Evolutionary conservation across 139 green algal genomes (phyloP).

Genomic region (Micractinium conductrix): DNA sequence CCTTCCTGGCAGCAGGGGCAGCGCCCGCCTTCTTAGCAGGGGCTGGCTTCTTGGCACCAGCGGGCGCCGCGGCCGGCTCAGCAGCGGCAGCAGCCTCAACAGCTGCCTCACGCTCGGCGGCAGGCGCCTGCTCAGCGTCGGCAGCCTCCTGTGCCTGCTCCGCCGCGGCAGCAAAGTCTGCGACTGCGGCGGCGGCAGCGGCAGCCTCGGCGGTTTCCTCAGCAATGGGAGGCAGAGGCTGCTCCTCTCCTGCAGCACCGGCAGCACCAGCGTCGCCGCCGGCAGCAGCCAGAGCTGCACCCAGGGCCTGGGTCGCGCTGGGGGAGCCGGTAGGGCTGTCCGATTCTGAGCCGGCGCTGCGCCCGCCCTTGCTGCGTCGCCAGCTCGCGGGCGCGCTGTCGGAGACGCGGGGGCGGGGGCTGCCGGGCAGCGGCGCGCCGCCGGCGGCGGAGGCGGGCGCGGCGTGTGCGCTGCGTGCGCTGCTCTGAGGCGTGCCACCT

Average conservation of each 20-base stretch:
- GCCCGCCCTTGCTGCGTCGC: not conserved
- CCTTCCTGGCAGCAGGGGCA: too few relatives aligned
- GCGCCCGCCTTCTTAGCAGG: not conserved
- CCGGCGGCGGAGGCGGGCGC: too few relatives aligned
- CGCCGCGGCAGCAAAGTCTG: not conserved
- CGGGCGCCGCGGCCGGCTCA: not conserved
- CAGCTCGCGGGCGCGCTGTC: not conserved
- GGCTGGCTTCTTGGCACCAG: not conserved
- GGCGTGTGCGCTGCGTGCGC: not conserved
- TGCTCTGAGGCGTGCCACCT: too few relatives aligned
- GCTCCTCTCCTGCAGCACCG: not conserved
- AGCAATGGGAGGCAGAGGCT: not conserved
- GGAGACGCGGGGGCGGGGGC: not conserved
- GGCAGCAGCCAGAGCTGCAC: not conserved
- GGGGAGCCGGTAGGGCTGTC: too few relatives aligned
- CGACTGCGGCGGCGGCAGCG: not conserved
- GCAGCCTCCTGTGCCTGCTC: not conserved
- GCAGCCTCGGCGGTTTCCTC: not conserved
- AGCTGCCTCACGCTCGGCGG: too few relatives aligned
- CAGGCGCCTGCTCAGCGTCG: not conserved
- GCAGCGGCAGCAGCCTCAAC: not conserved
- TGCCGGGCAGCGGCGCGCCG: slow-evolving; percentile 13
- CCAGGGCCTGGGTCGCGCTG: not conserved
- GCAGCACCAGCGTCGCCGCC: too few relatives aligned
- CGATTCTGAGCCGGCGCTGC: too few relatives aligned